Base-by-base conservation (phyloP, 768 basidiomycete genomes). In the Lyophyllum decastes region DNA sequence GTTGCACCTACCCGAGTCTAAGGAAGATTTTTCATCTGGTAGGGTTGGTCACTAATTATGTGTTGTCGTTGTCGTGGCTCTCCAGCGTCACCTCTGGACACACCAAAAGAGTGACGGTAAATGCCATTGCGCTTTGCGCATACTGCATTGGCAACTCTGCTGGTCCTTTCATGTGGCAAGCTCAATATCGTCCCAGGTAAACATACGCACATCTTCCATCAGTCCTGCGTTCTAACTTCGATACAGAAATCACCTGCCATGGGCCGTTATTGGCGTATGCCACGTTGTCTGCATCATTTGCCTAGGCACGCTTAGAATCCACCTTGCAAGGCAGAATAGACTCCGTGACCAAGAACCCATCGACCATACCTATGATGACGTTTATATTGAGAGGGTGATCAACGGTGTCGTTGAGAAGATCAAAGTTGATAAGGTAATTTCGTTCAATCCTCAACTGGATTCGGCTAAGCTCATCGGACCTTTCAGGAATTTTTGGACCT, bases 131-230 rank as follows among this genome's bases (percentile, higher is more conserved):
- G 80, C 77, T 92, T 14, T 81, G 80, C 41, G 86, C 88, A 0
- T 92, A 91, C 64, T 81, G 79, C 58, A 72, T 81, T 24, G 84
- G 82, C 8, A 90, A 92, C 55, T 75, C 88, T 2, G 82, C 81
- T 1, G 84, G 83, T 16, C 89, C 89, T 0, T 87, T 89, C 64
- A 89, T 92, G 87, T 92, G 89, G 89, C 82, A 85, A 65, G 74
- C 74, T 0, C 73, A 82, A 68, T 90, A 88, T 65, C 80, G 79
- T 57, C 89, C 88, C 4, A 79, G 87, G 87, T 86, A 54, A 4
- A 19, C 14, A 24, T 41, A n/a, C 1, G 4, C 8, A 40, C 11
- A 8, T 21, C 19, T 33, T 27, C 1, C 8, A 5, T 41, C n/a
- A 17, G 16, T 22, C 17, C 12, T 45, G 1, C 6, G 12, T 30